phyloP scores from a whole-genome alignment of 805 yeast genomes.

The Metschnikowia colocasiae region DNA sequence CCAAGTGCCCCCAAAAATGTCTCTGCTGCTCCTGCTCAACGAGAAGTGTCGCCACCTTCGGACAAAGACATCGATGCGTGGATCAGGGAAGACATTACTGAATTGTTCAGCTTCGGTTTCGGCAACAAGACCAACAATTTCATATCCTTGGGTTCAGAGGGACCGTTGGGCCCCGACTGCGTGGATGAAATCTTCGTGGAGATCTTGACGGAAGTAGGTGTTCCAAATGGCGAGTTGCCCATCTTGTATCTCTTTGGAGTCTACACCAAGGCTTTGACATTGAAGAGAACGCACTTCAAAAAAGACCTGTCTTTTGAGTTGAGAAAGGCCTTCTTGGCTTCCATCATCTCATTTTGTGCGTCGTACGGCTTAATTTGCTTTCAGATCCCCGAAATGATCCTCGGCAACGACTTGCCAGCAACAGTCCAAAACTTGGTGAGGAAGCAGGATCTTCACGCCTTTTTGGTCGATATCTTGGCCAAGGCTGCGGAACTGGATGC shows the following conservation, averaged over 20 bases:
- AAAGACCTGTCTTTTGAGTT: slow-evolving; percentile 36
- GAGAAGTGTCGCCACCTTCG: slow-evolving; percentile 5
- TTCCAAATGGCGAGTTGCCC: slow-evolving; percentile 35
- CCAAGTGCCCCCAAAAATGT: not conserved
- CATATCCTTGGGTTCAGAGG: slow-evolving; percentile 21
- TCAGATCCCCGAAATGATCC: slow-evolving; percentile 63
- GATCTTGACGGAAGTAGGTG: slow-evolving; percentile 52
- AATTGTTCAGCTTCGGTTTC: slow-evolving; percentile 25
- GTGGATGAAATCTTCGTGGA: slow-evolving; percentile 56
- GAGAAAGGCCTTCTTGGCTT: slow-evolving; percentile 43
- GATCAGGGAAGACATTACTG: slow-evolving; percentile 37
- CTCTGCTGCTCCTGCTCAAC: not conserved
- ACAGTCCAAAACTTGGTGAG: slow-evolving; percentile 26
- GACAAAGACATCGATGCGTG: slow-evolving; percentile 34
- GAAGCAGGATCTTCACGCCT: slow-evolving; percentile 21
- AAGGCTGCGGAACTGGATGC: slow-evolving; percentile 67
- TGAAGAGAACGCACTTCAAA: slow-evolving; percentile 41
- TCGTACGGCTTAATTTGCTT: slow-evolving; percentile 68
- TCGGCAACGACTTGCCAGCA: slow-evolving; percentile 35
- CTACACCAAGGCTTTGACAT: slow-evolving; percentile 40
- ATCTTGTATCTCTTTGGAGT: slow-evolving; percentile 45
- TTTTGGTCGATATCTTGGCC: slow-evolving; percentile 52
- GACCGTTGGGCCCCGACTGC: slow-evolving; percentile 25
- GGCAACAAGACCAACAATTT: slow-evolving; percentile 26
- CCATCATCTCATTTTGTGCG: slow-evolving; percentile 46